phyloP scores from a whole-genome alignment of 331 rosid species.

The Spiraea crenata region DNA sequence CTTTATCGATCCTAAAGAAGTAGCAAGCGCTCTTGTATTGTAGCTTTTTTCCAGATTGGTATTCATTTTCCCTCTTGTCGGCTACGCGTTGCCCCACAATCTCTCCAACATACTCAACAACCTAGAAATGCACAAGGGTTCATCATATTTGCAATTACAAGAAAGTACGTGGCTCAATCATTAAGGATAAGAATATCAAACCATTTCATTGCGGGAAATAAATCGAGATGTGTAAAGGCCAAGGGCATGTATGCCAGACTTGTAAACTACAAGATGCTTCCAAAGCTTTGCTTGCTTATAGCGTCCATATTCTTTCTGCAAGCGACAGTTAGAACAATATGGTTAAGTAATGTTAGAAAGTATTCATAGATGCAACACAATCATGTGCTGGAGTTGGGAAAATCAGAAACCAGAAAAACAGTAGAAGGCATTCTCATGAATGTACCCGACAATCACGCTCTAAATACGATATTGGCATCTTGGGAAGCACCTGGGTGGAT shows the following conservation, averaged over 20 bases:
- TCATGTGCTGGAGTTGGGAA: background rate
- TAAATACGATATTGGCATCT: slow-evolving; percentile 37
- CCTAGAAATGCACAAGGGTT: slow-evolving; percentile 39
- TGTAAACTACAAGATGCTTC: slow-evolving; percentile 66
- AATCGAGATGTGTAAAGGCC: slow-evolving; percentile 73
- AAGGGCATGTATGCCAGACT: slow-evolving; percentile 77
- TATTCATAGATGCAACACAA: background rate
- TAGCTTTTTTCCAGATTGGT: slow-evolving; percentile 61
- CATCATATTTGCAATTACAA: slow-evolving; percentile 24
- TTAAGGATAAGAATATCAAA: slow-evolving; percentile 26
- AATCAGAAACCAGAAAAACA: too few relatives aligned
- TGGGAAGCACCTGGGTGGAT: slow-evolving; percentile 38
- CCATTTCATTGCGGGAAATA: slow-evolving; percentile 67
- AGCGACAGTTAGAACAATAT: slow-evolving; percentile 7
- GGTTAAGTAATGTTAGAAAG: background rate
- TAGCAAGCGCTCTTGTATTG: slow-evolving; percentile 80
- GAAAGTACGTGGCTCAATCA: background rate
- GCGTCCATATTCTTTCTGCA: slow-evolving; percentile 64
- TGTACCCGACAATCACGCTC: slow-evolving; percentile 64
- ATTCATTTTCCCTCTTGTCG: slow-evolving; percentile 66
- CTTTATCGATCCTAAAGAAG: slow-evolving; percentile 70
- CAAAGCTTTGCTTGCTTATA: slow-evolving; percentile 54
- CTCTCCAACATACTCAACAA: slow-evolving; percentile 80
- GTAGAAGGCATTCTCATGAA: slow-evolving; percentile 3
- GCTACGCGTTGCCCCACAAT: slow-evolving; percentile 63